Base-by-base conservation (phyloP, 2,329 filamentous ascomycete species). In the Tricladium varicosporioides region DNA sequence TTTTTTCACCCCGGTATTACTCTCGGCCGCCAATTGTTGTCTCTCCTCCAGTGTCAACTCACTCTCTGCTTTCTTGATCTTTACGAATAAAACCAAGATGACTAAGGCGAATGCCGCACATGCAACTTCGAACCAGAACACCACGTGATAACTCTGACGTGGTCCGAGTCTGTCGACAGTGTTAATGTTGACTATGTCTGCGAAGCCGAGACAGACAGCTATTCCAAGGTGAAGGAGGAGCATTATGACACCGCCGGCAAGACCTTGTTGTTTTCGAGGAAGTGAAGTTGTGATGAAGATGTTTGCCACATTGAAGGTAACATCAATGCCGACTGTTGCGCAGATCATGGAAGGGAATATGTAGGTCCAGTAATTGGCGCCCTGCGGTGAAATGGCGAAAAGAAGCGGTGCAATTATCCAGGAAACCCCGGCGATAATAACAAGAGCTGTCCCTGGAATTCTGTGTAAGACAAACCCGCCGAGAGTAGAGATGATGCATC, bases 211-310 rank as follows among this genome's bases (percentile, higher is more conserved):
- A 73, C 85, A 84, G 51, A 92, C 78, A 1, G 87, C 86, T 65
- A 91, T 87, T 9, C 87, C 86, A 8, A 92, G 76, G 65, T 90
- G 88, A 31, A 91, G 69, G 1, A 91, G 72, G 48, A 82, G 85
- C 72, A 89, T 91, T 66, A 89, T 85, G 47, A 92, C 71, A 0
- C 84, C 88, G 1, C 88, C 87, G 0, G 88, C 89, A 0, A 91
- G 76, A 0, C 87, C 88, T 69, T 93, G 89, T 50, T 84, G 78
- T 11, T 81, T 78, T 4, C 77, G 76, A 0, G 88, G 87, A 60
- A 92, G 76, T 13, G 81, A 82, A 0, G 88, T 91, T 0, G 88
- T 91, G 69, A 91, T 88, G 72, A 89, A 92, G 58, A 92, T 81
- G 65, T 88, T 92, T 15, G 85, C 82, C 1, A 92, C 81, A 67